Conservation (phyloP, 768 basidiomycete genomes). For the Pilatotrama ljubarskyi region DNA sequence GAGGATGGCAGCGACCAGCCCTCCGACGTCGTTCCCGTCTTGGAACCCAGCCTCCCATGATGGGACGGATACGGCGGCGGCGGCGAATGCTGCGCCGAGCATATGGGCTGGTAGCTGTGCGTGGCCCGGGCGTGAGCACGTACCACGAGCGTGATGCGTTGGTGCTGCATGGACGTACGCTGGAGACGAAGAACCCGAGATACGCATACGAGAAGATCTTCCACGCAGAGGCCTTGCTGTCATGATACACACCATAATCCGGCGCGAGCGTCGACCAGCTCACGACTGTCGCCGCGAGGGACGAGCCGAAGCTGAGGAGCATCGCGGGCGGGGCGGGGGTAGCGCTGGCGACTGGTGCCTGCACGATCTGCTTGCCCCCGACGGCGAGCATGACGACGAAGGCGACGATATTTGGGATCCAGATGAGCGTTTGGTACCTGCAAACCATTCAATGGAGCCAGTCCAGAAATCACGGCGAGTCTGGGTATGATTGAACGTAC, state of each 20-base stretch:
- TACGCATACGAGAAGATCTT: conserved; percentile 47
- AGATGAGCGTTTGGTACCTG: conserved; percentile 40
- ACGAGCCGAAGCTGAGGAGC: conserved; percentile 46
- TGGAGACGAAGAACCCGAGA: conserved; percentile 44
- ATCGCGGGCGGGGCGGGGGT: conserved; percentile 33
- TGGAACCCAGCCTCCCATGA: conserved; percentile 43
- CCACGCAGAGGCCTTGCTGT: conserved; percentile 26
- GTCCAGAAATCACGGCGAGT: background rate
- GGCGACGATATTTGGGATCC: conserved; percentile 41
- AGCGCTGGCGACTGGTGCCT: conserved; percentile 18
- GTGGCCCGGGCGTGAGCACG: too few relatives aligned
- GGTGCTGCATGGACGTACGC: conserved; percentile 31
- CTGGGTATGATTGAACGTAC: conserved; percentile 16
- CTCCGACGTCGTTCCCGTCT: conserved; percentile 43
- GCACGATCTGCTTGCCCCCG: conserved; percentile 36
- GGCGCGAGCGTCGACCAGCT: conserved; percentile 44
- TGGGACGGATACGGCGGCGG: conserved; percentile 40
- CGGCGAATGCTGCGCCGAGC: conserved; percentile 48
- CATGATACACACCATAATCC: conserved; percentile 54
- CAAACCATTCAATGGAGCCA: background rate
- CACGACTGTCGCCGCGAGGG: conserved; percentile 43
- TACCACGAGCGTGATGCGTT: background rate
- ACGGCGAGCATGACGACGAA: conserved; percentile 40
- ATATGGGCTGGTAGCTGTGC: conserved; percentile 41
- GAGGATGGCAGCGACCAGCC: conserved; percentile 45